A percentile compares a stretch with the other conserved stretches of the same genome.
These are phyloP conservation scores for Exophiala viscosa DNA, from an alignment of 2,329 filamentous ascomycete genomes.

Conservation along the genomic window DNA sequence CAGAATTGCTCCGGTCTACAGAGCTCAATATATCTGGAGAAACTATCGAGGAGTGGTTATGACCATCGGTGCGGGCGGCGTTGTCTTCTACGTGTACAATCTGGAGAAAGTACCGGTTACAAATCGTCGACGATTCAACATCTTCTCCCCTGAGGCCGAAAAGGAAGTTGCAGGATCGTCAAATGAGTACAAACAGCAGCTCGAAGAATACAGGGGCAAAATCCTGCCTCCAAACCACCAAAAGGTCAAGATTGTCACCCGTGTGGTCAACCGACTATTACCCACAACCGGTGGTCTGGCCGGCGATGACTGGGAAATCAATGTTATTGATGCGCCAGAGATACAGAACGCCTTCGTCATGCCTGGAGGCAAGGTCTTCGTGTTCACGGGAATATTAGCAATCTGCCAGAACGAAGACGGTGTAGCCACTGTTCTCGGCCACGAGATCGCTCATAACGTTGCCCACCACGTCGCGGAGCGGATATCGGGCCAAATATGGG, in stretches of 20 bases:
- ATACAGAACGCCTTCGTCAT: slow-evolving; percentile 60
- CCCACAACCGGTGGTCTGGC: slow-evolving; percentile 47
- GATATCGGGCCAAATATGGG: slow-evolving; percentile 40
- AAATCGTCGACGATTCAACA: slow-evolving; percentile 57
- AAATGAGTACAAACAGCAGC: slow-evolving; percentile 46
- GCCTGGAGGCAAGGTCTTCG: slow-evolving; percentile 62
- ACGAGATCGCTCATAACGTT: slow-evolving; percentile 64
- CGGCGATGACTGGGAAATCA: slow-evolving; percentile 51
- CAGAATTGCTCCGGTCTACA: slow-evolving; percentile 24
- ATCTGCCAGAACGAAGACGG: slow-evolving; percentile 56
- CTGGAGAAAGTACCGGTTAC: slow-evolving; percentile 53
- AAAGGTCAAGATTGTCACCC: slow-evolving; percentile 47
- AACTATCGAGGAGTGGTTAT: slow-evolving; percentile 22
- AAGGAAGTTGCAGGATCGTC: slow-evolving; percentile 38
- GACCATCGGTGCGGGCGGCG: slow-evolving; percentile 38
- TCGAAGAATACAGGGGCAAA: slow-evolving; percentile 43
- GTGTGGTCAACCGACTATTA: slow-evolving; percentile 53
- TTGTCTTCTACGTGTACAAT: slow-evolving; percentile 53
- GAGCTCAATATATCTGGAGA: slow-evolving; percentile 26
- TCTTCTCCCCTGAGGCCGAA: slow-evolving; percentile 47
- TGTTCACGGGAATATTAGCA: slow-evolving; percentile 59
- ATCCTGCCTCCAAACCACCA: slow-evolving; percentile 52
- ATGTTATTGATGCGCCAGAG: slow-evolving; percentile 53
- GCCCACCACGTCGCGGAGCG: slow-evolving; percentile 55
- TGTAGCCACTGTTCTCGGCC: slow-evolving; percentile 58